A percentile compares a stretch with the other conserved stretches of the same genome.
These are phyloP conservation scores for Jatropha multifida DNA, from an alignment of 441 rosid species.

Conservation along the genomic window DNA sequence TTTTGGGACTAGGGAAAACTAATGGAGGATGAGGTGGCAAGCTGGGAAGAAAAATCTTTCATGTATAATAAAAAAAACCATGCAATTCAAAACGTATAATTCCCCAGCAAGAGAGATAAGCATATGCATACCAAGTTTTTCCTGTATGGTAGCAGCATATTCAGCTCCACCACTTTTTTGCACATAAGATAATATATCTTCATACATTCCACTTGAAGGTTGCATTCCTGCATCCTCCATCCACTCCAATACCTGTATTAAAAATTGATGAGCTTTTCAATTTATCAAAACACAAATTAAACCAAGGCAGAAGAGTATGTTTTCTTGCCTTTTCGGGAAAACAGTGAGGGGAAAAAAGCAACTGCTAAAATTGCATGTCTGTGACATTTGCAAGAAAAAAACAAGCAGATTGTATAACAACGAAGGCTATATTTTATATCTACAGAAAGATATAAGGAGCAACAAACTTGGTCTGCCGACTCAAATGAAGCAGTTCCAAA, in stretches of 20 bases:
- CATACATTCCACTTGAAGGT: conserved; percentile 63
- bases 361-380: background rate
- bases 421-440: background rate
- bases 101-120: conserved; percentile 20
- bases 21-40: background rate
- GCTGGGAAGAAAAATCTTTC: background rate
- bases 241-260: conserved; percentile 72
- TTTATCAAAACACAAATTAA: background rate
- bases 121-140: conserved; percentile 53
- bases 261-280: conserved; percentile 9
- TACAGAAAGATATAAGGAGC: background rate
- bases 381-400: background rate
- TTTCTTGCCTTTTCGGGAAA: background rate
- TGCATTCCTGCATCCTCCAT: conserved; percentile 67
- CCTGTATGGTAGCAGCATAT: conserved; percentile 48
- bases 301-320: background rate
- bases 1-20: background rate
- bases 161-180: conserved; percentile 64
- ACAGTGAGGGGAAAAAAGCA: background rate
- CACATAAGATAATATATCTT: conserved; percentile 57
- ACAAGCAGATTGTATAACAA: background rate
- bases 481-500: background rate
- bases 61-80: conserved; percentile 14
- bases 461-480: background rate
- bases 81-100: conserved; percentile 10